Conservation (phyloP, 2,329 filamentous ascomycete genomes). For the Nigrograna mackinnonii region DNA sequence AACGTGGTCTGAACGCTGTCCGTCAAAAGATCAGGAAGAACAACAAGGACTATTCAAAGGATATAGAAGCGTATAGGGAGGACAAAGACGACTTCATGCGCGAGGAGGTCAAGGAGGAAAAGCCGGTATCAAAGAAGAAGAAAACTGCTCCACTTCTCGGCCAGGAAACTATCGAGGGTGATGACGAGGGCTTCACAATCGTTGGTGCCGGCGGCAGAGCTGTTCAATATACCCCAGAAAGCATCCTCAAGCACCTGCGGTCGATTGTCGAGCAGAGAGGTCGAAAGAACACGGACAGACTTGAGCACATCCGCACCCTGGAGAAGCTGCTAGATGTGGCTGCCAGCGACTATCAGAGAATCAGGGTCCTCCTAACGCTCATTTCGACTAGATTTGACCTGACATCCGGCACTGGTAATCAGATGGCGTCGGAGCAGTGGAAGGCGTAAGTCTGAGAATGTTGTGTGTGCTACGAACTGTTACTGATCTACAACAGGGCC, state of each 20-base stretch:
- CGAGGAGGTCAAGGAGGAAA: constrained; percentile 77
- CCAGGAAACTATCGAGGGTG: constrained; percentile 58
- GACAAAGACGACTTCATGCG: constrained; percentile 89
- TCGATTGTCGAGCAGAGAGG: constrained; percentile 93
- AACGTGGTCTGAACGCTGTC: constrained; percentile 91
- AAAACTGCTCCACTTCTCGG: constrained; percentile 50
- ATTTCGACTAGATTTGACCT: constrained; percentile 95
- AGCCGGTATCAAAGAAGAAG: constrained; percentile 38
- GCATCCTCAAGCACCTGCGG: constrained; percentile 95
- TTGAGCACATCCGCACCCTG: constrained; percentile 96
- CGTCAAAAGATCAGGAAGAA: constrained; percentile 99
- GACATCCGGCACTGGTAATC: constrained; percentile 73
- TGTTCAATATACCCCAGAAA: constrained; percentile 91
- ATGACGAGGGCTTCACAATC: constrained; percentile 85
- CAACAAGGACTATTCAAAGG: constrained; percentile 88
- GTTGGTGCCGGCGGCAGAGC: constrained; percentile 89
- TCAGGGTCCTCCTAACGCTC: constrained; percentile 87
- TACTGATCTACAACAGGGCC: constrained; percentile 53
- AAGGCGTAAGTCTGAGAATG: constrained; percentile 61
- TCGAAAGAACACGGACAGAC: constrained; percentile 97
- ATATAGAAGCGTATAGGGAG: constrained; percentile 84
- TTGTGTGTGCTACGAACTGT: constrained; percentile 2
- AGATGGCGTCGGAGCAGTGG: constrained; percentile 97
- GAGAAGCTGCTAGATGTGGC: constrained; percentile 93
- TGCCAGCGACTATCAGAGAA: constrained; percentile 87